A percentile compares a stretch with the other conserved stretches of the same genome.
Evolutionary conservation across 2,329 filamentous ascomycete species (phyloP).

Genomic region (Sporothrix brunneoviolacea): DNA sequence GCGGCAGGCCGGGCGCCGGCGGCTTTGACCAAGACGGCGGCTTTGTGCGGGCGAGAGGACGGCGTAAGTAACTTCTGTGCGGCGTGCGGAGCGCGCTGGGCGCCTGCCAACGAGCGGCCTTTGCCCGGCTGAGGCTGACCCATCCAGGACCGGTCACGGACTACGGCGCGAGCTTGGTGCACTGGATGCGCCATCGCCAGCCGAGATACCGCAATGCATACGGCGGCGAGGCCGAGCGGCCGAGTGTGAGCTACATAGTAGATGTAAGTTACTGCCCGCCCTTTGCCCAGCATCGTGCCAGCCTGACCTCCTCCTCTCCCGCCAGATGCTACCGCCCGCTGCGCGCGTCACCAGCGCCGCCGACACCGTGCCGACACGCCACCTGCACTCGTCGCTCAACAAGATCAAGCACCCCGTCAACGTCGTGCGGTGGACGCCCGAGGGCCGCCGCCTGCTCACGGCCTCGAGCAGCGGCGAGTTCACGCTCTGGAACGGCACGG

Average conservation of each 20-base stretch:
- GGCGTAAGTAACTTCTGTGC: conserved; percentile 16
- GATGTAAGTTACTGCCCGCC: conserved; percentile 53
- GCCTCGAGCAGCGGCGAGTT: conserved; percentile 96
- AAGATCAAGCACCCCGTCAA: conserved; percentile 98
- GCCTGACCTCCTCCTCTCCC: neutral
- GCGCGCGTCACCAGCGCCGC: conserved; percentile 68
- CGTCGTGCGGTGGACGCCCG: conserved; percentile 94
- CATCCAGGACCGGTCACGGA: conserved; percentile 76
- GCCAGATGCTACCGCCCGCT: conserved; percentile 76
- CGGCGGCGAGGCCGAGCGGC: conserved; percentile 71
- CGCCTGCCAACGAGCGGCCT: no score
- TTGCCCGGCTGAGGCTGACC: neutral
- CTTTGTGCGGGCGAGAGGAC: conserved; percentile 18
- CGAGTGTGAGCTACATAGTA: conserved; percentile 81
- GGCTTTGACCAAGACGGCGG: conserved; percentile 9
- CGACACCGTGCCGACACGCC: conserved; percentile 87
- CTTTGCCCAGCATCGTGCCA: no score
- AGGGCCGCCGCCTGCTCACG: conserved; percentile 83
- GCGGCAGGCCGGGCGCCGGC: conserved; percentile 9
- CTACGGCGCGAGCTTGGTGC: conserved; percentile 81
- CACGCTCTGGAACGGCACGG: conserved; percentile 96
- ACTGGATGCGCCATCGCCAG: conserved; percentile 82
- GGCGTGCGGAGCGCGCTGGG: no score
- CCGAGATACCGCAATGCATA: conserved; percentile 67
- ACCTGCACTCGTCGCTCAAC: conserved; percentile 95